phyloP scores from a whole-genome alignment of 1,284 basidiomycete genomes.

The Moesziomyces sp. region DNA sequence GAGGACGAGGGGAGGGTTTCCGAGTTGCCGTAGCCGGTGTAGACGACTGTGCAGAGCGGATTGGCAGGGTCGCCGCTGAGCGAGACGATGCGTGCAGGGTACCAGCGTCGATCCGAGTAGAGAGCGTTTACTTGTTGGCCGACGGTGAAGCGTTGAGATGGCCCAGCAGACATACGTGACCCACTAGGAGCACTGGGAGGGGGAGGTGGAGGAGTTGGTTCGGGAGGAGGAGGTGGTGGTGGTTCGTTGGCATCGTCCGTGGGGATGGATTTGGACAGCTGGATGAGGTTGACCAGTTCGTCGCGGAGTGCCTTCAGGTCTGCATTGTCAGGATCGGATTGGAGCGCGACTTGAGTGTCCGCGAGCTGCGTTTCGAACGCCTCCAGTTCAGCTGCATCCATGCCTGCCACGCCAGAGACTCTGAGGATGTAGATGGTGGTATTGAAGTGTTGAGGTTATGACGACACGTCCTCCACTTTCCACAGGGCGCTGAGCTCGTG shows the following conservation, averaged over 20 bases:
- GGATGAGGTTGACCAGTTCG: constrained; percentile 89
- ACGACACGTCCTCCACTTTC: too few relatives aligned
- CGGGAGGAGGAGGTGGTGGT: too few relatives aligned
- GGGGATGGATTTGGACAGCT: constrained; percentile 73
- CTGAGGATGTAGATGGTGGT: too few relatives aligned
- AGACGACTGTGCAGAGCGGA: constrained; percentile 89
- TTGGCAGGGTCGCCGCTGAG: constrained; percentile 86
- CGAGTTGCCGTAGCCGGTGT: constrained; percentile 94
- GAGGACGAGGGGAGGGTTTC: constrained; percentile 79
- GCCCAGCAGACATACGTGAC: too few relatives aligned
- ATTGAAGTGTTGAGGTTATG: too few relatives aligned
- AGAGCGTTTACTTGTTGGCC: constrained; percentile 93
- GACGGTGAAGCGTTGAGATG: constrained; percentile 68
- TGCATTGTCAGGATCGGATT: constrained; percentile 81
- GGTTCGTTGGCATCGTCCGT: not conserved
- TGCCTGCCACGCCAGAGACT: not conserved
- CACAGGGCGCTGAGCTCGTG: not conserved
- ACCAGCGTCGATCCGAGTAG: constrained; percentile 71
- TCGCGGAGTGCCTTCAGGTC: constrained; percentile 78
- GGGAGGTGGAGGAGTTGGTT: too few relatives aligned
- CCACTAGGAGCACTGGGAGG: too few relatives aligned
- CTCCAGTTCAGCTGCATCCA: constrained; percentile 26
- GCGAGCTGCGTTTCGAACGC: constrained; percentile 71
- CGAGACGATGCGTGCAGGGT: constrained; percentile 69
- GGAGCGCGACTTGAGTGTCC: constrained; percentile 87